Evolutionary conservation across 1,139 yeast species (phyloP).

Genomic region (Groenewaldozyma auringiensis): DNA sequence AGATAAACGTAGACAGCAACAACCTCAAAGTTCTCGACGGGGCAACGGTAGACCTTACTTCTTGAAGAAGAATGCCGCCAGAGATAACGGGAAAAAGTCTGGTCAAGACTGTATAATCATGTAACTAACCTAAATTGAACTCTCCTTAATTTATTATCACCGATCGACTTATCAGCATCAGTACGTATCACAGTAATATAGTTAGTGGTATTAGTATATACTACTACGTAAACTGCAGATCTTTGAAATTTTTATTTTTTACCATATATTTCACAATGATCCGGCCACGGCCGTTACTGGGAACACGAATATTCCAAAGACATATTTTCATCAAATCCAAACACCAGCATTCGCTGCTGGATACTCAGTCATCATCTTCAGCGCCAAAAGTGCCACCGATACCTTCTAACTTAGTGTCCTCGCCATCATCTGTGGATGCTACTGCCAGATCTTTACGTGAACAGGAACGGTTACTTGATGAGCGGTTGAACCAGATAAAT

Average conservation of each 20-base stretch:
- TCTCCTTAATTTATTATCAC: background rate
- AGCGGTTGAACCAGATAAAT: constrained; percentile 20
- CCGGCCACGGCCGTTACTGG: background rate
- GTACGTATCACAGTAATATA: too few relatives aligned
- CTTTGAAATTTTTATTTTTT: background rate
- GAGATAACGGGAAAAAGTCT: constrained; percentile 7
- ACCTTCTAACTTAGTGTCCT: background rate
- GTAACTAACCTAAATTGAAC: constrained; percentile 1
- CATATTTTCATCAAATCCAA: background rate
- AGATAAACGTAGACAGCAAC: background rate
- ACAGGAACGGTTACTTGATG: constrained; percentile 14
- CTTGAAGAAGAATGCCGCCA: background rate
- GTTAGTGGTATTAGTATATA: too few relatives aligned
- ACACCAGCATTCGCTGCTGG: background rate
- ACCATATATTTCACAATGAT: too few relatives aligned
- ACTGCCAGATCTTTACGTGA: background rate
- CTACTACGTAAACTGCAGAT: too few relatives aligned
- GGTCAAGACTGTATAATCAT: constrained; percentile 11
- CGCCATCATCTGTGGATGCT: background rate
- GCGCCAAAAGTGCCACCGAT: background rate
- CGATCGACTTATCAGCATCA: too few relatives aligned
- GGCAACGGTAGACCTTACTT: background rate
- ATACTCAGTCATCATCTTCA: too few relatives aligned
- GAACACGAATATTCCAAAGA: background rate
- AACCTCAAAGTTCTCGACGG: background rate